Percentiles rank a stretch among this genome's conserved stretches.
Evolutionary conservation across 257 asterid genomes (phyloP).

Genomic region (Handroanthus guayacan): DNA sequence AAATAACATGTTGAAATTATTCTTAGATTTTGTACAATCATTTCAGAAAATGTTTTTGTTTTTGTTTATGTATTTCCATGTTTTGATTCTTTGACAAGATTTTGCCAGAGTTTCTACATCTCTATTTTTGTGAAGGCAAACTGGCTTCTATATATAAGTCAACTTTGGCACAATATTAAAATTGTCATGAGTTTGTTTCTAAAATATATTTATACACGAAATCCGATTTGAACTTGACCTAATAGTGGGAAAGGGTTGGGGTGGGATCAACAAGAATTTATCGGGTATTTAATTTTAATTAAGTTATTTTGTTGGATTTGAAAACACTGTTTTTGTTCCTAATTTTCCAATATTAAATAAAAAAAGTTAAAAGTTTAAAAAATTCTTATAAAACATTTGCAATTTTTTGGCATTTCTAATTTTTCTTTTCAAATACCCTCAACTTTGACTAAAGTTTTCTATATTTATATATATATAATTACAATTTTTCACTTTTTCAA

Average conservation of each 20-base stretch:
- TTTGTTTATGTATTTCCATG: conserved; percentile 9
- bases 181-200: conserved; percentile 14
- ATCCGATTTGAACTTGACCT: too few relatives aligned
- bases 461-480: too few relatives aligned
- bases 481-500: too few relatives aligned
- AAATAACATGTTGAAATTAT: conserved; percentile 29
- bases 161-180: conserved; percentile 25
- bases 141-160: conserved; percentile 47
- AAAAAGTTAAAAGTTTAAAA: too few relatives aligned
- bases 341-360: too few relatives aligned
- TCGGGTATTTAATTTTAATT: too few relatives aligned
- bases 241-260: neutral
- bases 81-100: conserved; percentile 35
- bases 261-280: neutral
- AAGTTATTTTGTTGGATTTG: too few relatives aligned
- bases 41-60: conserved; percentile 29
- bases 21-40: conserved; percentile 47
- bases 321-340: too few relatives aligned
- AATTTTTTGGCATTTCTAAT: too few relatives aligned
- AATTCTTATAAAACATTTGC: too few relatives aligned
- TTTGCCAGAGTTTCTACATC: conserved; percentile 40
- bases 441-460: too few relatives aligned
- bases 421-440: too few relatives aligned
- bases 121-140: conserved; percentile 35
- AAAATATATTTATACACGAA: neutral